A percentile compares a stretch with the other conserved stretches of the same genome.
These are phyloP conservation scores for Fusarium beomiforme DNA, from an alignment of 2,329 filamentous ascomycete species.

Conservation along the genomic window DNA sequence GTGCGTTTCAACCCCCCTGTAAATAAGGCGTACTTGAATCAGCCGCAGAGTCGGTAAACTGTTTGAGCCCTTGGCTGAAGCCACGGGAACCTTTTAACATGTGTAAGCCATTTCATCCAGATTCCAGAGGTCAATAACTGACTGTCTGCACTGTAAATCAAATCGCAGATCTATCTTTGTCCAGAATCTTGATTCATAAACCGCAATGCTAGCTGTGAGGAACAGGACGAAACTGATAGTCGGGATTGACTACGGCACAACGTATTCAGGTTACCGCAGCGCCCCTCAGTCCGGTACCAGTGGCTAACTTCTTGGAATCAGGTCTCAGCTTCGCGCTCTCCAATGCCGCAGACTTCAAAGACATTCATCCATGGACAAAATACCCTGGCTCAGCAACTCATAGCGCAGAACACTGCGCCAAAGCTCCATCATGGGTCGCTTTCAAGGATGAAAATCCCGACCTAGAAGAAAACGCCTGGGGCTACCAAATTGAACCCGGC, in stretches of 20 bases:
- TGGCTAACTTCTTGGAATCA: rapidly evolving
- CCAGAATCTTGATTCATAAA: rapidly evolving
- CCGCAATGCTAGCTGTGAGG: not conserved
- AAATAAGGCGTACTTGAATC: not conserved
- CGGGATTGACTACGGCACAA: not conserved
- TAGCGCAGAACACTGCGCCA: not conserved
- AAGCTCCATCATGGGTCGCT: not conserved
- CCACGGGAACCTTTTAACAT: not conserved
- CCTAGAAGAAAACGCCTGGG: not conserved
- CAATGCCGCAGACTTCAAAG: not conserved
- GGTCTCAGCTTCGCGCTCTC: not conserved
- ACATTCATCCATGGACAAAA: not conserved
- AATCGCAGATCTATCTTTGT: too few relatives aligned
- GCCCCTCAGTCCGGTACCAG: too few relatives aligned
- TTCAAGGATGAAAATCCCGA: not conserved
- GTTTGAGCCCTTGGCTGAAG: not conserved
- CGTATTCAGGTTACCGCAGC: not conserved
- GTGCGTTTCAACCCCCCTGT: not conserved
- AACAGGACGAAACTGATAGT: not conserved
- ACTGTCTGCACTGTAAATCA: too few relatives aligned
- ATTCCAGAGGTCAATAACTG: too few relatives aligned
- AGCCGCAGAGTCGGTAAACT: not conserved
- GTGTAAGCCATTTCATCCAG: not conserved
- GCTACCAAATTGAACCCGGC: not conserved
- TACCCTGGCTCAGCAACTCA: not conserved